Evolutionary conservation across 352 stramenopile genomes (phyloP), one percentile per base, ranked within the genome.

Genomic region (Phytophthora colocasiae): DNA sequence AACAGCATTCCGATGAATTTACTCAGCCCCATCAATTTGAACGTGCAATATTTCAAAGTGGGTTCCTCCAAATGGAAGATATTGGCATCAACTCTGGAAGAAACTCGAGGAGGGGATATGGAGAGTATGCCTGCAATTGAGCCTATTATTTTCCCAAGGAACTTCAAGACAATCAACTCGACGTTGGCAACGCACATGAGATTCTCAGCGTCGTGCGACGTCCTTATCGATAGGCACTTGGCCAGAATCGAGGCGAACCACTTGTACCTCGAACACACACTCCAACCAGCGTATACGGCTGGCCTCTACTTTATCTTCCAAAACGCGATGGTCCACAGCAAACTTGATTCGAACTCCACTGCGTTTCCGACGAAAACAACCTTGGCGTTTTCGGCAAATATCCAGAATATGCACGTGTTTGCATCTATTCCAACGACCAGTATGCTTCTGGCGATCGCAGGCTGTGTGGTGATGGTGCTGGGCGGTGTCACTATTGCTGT

Each of bases 291-390:
- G n/a, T 79, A 83, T 41, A 81, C 71, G 0, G 46, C 70, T 0
- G 73, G 71, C 1, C 62, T 73, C 14, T 81, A 67, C 57, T 81
- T 69, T 26, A 39, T 81, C 12, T 81, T 77, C 54, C 67, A 85
- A 31, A 71, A 75, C 31, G 77, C 45, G 0, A 46, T 78, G 47
- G 60, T 63, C 12, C 52, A 40, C 27, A 19, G n/a, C 6, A 19
- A 44, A 12, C 52, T 66, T 9, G 12, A 46, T 57, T 41, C 32
- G 1, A 38, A 55, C 14, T 5, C 38, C 5, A 66, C 24, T 50
- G 26, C 12, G 29, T 39, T 26, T 29, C n/a, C 27, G 36, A 52
- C 24, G 2, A 43, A 65, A 24, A 14, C 27, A 41, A 48, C 49
- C 9, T 41, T 66, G 14, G 27, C 41, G 12, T 66, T 66, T 59